Percentiles rank a stretch among this genome's conserved stretches.
These are phyloP conservation scores for Gastrolobium villosum DNA, from an alignment of 306 rosid species.

Conservation along the genomic window DNA sequence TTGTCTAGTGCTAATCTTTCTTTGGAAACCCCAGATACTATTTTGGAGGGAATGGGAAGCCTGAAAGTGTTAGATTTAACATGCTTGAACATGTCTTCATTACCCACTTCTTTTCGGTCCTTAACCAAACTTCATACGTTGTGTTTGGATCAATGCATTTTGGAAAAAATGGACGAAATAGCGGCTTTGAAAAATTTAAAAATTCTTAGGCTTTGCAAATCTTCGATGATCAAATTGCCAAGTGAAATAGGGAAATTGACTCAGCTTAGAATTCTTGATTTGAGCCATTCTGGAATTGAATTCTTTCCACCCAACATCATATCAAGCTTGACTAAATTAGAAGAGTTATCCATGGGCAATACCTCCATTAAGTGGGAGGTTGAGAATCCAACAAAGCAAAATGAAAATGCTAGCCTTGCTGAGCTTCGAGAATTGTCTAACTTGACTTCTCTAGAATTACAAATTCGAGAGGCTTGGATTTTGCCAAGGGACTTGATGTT, in stretches of 20 bases:
- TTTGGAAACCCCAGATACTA: background rate
- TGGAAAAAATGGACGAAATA: background rate
- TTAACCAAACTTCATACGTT: background rate
- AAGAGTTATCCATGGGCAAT: too few species aligned
- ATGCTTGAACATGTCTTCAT: background rate
- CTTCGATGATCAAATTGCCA: background rate
- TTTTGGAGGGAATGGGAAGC: background rate
- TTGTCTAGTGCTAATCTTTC: rapidly evolving
- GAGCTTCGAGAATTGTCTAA: too few species aligned
- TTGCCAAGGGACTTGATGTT: too few species aligned
- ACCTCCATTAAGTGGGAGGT: too few species aligned
- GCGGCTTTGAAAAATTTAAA: conserved; percentile 11
- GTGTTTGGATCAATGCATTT: background rate
- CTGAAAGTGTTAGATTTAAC: conserved; percentile 23
- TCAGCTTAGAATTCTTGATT: conserved; percentile 26
- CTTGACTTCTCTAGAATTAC: too few species aligned
- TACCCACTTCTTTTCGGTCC: background rate
- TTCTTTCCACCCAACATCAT: too few species aligned
- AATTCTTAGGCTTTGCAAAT: background rate
- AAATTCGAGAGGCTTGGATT: too few species aligned
- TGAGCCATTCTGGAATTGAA: background rate
- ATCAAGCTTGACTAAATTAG: too few species aligned
- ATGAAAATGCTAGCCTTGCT: too few species aligned
- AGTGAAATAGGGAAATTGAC: background rate
- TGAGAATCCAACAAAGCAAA: too few species aligned